Conservation (phyloP, 306 rosid species). For the Pyrus betulifolia region DNA sequence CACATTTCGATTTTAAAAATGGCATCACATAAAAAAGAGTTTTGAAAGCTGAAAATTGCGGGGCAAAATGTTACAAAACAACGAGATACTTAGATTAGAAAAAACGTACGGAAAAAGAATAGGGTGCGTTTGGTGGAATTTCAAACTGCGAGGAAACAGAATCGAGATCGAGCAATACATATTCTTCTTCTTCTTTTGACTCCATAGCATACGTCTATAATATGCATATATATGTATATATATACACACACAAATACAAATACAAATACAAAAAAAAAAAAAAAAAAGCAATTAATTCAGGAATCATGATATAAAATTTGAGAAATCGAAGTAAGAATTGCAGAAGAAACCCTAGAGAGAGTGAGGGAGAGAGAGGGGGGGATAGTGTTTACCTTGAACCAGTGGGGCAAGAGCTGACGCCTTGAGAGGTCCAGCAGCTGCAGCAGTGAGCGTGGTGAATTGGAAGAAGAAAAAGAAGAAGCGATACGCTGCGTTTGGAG, state of each 20-base stretch:
- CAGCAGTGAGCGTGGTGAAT: neutral
- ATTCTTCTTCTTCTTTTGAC: conserved; percentile 66
- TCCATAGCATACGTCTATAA: conserved; percentile 39
- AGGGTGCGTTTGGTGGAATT: conserved; percentile 62
- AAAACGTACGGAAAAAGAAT: conserved; percentile 55
- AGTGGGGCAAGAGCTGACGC: neutral
- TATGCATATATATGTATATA: neutral
- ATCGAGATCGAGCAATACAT: conserved; percentile 63
- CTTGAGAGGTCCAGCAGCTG: neutral
- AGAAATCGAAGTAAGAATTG: neutral
- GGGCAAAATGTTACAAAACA: neutral
- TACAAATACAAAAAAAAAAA: no score
- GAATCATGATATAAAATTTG: neutral
- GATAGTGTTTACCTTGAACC: neutral
- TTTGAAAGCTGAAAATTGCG: neutral
- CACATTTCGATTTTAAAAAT: neutral
- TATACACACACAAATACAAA: neutral
- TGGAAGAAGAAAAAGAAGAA: neutral
- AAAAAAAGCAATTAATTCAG: no score
- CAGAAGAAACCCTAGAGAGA: neutral
- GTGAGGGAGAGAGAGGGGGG: neutral
- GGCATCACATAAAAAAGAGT: neutral
- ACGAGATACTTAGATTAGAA: neutral
- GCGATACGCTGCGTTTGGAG: neutral
- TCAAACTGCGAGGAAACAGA: conserved; percentile 39